These are phyloP conservation scores for Alternaria longipes DNA, from an alignment of 2,329 filamentous ascomycete genomes.

Conservation along the genomic window DNA sequence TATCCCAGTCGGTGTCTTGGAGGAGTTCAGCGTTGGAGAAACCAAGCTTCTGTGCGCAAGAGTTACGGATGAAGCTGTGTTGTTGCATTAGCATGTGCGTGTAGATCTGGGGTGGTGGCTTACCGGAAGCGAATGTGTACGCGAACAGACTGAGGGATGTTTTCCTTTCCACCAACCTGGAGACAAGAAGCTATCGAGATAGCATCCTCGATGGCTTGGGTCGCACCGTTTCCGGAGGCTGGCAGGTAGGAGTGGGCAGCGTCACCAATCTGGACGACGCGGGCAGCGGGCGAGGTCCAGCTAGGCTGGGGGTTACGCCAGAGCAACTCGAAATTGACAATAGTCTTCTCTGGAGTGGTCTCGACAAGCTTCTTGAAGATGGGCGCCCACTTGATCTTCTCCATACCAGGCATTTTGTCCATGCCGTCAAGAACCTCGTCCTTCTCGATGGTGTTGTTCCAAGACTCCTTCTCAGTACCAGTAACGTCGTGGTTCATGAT, in stretches of 20 bases:
- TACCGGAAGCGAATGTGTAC: conserved; percentile 55
- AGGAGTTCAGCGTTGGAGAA: conserved; percentile 59
- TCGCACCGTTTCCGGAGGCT: conserved; percentile 57
- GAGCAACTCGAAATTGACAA: conserved; percentile 60
- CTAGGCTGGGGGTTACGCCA: conserved; percentile 59
- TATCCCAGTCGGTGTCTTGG: conserved; percentile 60
- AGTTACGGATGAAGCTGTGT: conserved; percentile 56
- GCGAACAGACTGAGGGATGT: conserved; percentile 51
- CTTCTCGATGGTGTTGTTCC: conserved; percentile 58
- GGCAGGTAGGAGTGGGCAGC: conserved; percentile 58
- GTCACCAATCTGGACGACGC: conserved; percentile 58
- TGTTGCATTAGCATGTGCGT: conserved; percentile 3
- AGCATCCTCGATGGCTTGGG: conserved; percentile 59
- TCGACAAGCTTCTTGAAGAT: conserved; percentile 58
- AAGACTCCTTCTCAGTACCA: conserved; percentile 56
- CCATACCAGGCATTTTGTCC: conserved; percentile 55
- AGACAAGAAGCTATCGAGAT: conserved; percentile 58
- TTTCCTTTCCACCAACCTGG: conserved; percentile 55
- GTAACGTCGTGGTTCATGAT: conserved; percentile 61
- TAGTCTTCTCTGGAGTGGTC: conserved; percentile 56
- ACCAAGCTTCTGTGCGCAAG: conserved; percentile 60
- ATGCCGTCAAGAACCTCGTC: conserved; percentile 58
- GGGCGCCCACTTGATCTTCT: conserved; percentile 55
- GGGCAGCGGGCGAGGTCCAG: conserved; percentile 55
- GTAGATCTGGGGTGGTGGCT: conserved; percentile 8